Evolutionary conservation across 2,329 filamentous ascomycete genomes (phyloP), one percentile per base, ranked within the genome.

Genomic region (Fusarium udum): DNA sequence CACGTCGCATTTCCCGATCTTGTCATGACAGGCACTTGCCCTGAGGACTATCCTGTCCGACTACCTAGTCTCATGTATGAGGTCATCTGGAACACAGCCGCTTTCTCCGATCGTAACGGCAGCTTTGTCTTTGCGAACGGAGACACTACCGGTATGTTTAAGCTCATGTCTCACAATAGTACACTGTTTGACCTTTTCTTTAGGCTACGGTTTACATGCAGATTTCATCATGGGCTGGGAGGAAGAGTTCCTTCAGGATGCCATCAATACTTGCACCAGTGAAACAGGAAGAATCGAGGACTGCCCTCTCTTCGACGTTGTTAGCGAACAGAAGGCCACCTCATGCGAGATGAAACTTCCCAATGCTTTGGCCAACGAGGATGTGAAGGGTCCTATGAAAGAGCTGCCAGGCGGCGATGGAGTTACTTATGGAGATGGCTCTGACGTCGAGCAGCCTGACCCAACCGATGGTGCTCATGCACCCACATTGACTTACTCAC

Each of bases 201-300:
- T 60, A 92, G 92, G 93, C 53, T 93, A 87, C 75, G 92, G 93
- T 40, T 94, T 94, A 80, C 90, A 96, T 79, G 94, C 87, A 55
- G 94, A 97, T 79, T 96, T 96, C 83, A 91, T 95, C 77, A 91
- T 88, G 79, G 94, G 93, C 34, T 97, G 94, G 94, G 88, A 95
- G 5, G 78, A 83, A 14, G 83, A 85, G 7, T 90, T 94, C 81
- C 87, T 96, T 40, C 90, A 95, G 81, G 58, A 87, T 11, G 94
- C 93, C n/a, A 86, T 95, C 70, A 81, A 95, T 52, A 88, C 85
- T 13, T 97, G 95, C 87, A 95, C 92, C 58, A 92, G 90, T 81
- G 79, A 78, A 1, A 91, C 89, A 15, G 95, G 95, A 39, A 78
- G 85, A 46, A 90, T 97, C 51, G 78, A 87, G 48, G 94, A 95